Evolutionary conservation across 495 filamentous ascomycete species (phyloP).

Genomic region (Lasiosphaeris hirsuta): DNA sequence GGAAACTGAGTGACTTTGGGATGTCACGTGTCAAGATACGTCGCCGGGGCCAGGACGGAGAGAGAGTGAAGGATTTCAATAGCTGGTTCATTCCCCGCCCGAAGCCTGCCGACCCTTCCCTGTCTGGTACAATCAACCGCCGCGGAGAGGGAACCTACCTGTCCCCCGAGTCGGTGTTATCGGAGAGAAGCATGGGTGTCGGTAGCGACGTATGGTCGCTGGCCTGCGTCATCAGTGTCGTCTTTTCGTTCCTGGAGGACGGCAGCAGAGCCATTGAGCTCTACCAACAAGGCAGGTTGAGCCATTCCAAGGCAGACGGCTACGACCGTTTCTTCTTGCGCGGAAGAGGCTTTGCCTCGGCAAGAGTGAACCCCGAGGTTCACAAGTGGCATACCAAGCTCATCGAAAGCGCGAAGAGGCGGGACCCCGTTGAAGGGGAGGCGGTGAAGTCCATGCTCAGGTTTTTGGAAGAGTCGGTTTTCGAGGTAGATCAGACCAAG

Average conservation of each 20-base stretch:
- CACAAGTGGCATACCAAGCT: constrained; percentile 25
- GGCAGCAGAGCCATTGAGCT: constrained; percentile 26
- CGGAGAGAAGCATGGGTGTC: constrained; percentile 27
- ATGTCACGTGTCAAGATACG: constrained; percentile 34
- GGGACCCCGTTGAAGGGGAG: constrained; percentile 19
- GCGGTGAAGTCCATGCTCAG: constrained; percentile 18
- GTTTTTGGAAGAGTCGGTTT: constrained; percentile 21
- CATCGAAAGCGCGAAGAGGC: constrained; percentile 20
- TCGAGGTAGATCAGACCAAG: constrained; percentile 16
- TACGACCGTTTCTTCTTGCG: constrained; percentile 32
- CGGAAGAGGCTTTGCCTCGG: constrained; percentile 6
- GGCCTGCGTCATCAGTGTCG: constrained; percentile 35
- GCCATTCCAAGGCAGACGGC: constrained; percentile 17
- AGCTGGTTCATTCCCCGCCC: constrained; percentile 16
- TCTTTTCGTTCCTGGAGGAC: constrained; percentile 33
- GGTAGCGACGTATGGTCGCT: constrained; percentile 39
- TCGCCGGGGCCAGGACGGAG: constrained; percentile 10
- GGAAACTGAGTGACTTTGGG: constrained; percentile 42
- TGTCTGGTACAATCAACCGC: constrained; percentile 22
- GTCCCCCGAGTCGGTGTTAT: constrained; percentile 28
- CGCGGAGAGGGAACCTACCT: constrained; percentile 31
- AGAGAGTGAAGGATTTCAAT: constrained; percentile 21
- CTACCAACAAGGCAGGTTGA: constrained; percentile 24
- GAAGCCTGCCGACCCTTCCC: constrained; percentile 10
- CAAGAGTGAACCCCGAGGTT: constrained; percentile 27